Conservation (phyloP, 441 rosid genomes). For the Gossypium trilobum region DNA sequence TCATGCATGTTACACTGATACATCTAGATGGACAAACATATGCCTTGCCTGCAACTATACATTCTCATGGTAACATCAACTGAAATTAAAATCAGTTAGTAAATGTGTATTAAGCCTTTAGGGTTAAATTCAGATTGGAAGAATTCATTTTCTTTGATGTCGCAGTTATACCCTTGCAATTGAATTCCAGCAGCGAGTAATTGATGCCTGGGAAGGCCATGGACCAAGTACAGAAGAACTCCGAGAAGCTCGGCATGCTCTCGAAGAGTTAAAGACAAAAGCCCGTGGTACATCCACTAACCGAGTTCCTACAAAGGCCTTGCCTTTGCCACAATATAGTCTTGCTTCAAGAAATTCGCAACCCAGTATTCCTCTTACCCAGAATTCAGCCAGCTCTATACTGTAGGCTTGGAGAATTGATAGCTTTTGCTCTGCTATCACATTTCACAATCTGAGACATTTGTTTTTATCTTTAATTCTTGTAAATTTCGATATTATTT, state of each 20-base stretch:
- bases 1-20: background rate
- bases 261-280: slow-evolving; percentile 55
- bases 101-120: background rate
- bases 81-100: background rate
- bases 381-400: slow-evolving; percentile 5
- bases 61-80: background rate
- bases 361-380: slow-evolving; percentile 14
- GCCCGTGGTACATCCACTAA: slow-evolving; percentile 36
- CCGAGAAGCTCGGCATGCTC: slow-evolving; percentile 44
- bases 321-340: slow-evolving; percentile 37
- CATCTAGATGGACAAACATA: background rate
- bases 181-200: slow-evolving; percentile 68
- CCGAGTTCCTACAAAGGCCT: slow-evolving; percentile 32
- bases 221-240: slow-evolving; percentile 60
- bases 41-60: background rate
- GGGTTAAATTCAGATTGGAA: background rate
- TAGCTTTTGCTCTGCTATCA: background rate
- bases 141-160: slow-evolving; percentile 2
- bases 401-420: slow-evolving; percentile 8
- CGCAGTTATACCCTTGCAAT: slow-evolving; percentile 70
- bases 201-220: slow-evolving; percentile 80
- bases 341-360: slow-evolving; percentile 17
- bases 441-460: background rate
- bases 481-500: too few relatives aligned
- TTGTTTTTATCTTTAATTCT: too few relatives aligned